Evolutionary conservation across 129 eudicot species (phyloP).

Genomic region (Saposhnikovia divaricata): DNA sequence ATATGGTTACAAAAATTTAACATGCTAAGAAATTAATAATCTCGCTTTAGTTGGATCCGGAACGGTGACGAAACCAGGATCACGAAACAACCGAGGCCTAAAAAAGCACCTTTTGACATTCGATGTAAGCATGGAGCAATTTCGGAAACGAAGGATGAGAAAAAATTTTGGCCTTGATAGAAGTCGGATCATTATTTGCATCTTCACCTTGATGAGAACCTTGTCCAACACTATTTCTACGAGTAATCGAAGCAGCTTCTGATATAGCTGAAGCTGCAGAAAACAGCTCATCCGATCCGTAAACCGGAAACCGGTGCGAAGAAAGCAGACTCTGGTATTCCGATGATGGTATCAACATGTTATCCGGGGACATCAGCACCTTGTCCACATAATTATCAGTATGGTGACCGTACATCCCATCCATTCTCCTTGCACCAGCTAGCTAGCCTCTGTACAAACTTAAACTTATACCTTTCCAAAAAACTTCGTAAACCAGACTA

Average conservation of each 20-base stretch:
- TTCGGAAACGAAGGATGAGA: constrained; percentile 86
- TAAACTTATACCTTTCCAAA: no score
- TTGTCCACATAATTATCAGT: constrained; percentile 43
- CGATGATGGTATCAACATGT: constrained; percentile 40
- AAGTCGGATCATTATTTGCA: constrained; percentile 13
- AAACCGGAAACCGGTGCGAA: constrained; percentile 27
- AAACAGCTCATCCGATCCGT: constrained; percentile 44
- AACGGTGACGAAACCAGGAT: neutral
- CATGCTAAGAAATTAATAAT: constrained; percentile 39
- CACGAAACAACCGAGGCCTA: neutral
- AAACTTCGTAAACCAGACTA: no score
- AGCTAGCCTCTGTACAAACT: neutral
- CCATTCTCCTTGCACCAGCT: constrained; percentile 33
- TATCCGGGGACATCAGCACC: constrained; percentile 53
- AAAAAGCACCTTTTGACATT: constrained; percentile 67
- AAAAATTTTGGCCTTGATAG: constrained; percentile 60
- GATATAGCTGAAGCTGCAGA: constrained; percentile 44
- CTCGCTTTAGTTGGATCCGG: no score
- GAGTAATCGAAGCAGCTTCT: constrained; percentile 40
- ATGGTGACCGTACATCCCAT: constrained; percentile 62
- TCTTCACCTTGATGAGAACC: constrained; percentile 17
- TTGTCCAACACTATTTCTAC: constrained; percentile 16
- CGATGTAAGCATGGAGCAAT: constrained; percentile 75
- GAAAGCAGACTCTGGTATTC: constrained; percentile 32
- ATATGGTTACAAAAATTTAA: no score